Evolutionary conservation across 164 flowering plant species (phyloP).

Genomic region (Stephania japonica): DNA sequence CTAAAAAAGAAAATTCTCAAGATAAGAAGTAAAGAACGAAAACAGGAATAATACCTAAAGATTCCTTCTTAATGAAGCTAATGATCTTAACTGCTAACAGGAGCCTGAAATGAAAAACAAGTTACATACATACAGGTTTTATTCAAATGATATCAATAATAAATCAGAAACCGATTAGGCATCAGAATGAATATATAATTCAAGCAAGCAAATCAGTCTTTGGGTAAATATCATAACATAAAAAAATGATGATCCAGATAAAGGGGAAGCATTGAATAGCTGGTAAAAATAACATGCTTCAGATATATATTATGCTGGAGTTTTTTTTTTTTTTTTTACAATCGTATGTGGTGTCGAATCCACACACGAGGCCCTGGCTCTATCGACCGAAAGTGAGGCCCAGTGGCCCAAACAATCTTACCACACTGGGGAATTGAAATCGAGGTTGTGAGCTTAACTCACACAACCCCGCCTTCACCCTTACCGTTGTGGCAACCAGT

Average conservation of each 20-base stretch:
- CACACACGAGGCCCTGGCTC: no score
- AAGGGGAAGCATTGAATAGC: not conserved
- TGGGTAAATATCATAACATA: not conserved
- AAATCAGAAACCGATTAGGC: not conserved
- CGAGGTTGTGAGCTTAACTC: no score
- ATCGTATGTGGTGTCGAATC: no score
- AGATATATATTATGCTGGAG: not conserved
- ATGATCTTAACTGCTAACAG: not conserved
- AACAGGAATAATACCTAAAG: not conserved
- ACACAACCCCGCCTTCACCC: no score
- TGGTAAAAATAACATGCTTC: not conserved
- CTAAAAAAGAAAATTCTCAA: slow-evolving; percentile 29
- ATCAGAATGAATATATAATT: not conserved
- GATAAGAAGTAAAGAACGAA: slow-evolving; percentile 1
- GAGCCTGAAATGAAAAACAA: not conserved
- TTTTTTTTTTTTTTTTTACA: no score
- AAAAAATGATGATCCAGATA: not conserved
- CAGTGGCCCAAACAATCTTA: no score
- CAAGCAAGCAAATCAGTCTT: not conserved
- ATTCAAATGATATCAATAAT: not conserved
- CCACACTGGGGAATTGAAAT: no score
- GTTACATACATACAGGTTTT: not conserved
- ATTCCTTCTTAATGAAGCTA: not conserved
- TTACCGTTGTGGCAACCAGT: no score
- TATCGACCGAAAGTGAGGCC: no score